A percentile compares a stretch with the other conserved stretches of the same genome.
These are phyloP conservation scores for Lecanicillium sp. DNA, from an alignment of 2,329 filamentous ascomycete species.

Conservation along the genomic window DNA sequence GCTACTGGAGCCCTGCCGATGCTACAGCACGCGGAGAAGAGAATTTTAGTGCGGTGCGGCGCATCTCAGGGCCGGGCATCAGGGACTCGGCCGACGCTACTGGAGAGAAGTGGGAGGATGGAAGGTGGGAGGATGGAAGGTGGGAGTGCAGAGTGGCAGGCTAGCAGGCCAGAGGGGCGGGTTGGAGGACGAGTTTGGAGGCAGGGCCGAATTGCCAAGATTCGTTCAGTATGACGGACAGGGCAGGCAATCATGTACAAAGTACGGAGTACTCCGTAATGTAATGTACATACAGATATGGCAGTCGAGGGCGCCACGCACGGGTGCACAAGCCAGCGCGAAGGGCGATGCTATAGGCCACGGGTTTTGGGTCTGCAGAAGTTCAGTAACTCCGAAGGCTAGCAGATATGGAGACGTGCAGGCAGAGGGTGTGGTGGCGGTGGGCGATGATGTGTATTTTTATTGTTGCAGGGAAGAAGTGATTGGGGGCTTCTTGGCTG, in stretches of 20 bases:
- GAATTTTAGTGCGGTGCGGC: background rate
- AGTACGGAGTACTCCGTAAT: background rate
- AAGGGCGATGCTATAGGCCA: background rate
- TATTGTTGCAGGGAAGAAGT: no score
- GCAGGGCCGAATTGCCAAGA: background rate
- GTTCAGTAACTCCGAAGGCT: background rate
- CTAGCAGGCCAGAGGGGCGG: no score
- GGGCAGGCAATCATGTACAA: background rate
- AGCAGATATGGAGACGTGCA: background rate
- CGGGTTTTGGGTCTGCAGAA: background rate
- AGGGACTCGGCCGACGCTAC: slow-evolving; percentile 10
- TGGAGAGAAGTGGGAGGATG: background rate
- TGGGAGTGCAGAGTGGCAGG: no score
- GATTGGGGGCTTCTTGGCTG: no score
- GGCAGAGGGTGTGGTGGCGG: background rate
- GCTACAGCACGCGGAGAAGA: slow-evolving; percentile 1
- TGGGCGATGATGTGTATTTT: background rate
- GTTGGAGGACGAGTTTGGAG: no score
- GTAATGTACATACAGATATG: background rate
- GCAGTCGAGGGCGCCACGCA: background rate
- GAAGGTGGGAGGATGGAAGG: no score
- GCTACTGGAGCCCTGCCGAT: background rate
- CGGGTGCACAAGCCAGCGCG: no score
- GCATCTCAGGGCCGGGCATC: background rate
- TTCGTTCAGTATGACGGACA: slow-evolving; percentile 8